Base-by-base conservation (phyloP, 345 rosid genomes). In the Pelargonium nanum region DNA sequence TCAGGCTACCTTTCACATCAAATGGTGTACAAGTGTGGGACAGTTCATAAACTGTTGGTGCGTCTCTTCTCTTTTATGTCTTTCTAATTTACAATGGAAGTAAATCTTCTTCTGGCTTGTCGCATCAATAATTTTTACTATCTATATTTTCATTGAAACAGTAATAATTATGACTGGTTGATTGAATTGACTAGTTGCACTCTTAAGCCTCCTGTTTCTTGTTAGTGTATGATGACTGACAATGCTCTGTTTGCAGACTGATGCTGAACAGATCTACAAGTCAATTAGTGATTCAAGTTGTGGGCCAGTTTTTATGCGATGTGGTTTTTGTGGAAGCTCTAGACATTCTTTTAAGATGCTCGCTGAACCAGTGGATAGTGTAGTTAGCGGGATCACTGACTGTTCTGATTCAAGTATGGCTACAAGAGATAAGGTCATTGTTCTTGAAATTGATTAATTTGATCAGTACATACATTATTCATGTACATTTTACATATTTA, bases 1-100 rank as follows among this genome's bases (percentile, higher is more conserved):
- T 67, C 83, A 30, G 83, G 84, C 74, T 93, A 93, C 68, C 44
- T 93, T 77, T 83, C 96, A 32, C 96, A 89, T 68, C 90, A 89
- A 60, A 85, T 89, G 87, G 88, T 89, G 62, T 83, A 84, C 75
- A 81, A 60, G 20, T 66, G 72, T 64, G 79, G 94, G 55, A 64
- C 77, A 53, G 69, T 89, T 65, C 81, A 83, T 71, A 87, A 80
- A 73, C 66, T 93, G 59, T 75, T 84, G 97, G 99, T 93, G 70
- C 40, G 86, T 26, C n/a, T n/a, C n/a, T n/a, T 26, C 59, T 65
- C 65, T 22, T 58, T 30, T 62, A 51, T 22, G 26, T 53, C 65
- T 56, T 55, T 58, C 34, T 65, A 23, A 24, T n/a, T 51, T 22
- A n/a, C 4, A 17, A 25, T 24, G 34, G 28, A 50, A 0, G 55